Evolutionary conservation across 2,329 filamentous ascomycete species (phyloP).

Genomic region (Trichoderma sp.): DNA sequence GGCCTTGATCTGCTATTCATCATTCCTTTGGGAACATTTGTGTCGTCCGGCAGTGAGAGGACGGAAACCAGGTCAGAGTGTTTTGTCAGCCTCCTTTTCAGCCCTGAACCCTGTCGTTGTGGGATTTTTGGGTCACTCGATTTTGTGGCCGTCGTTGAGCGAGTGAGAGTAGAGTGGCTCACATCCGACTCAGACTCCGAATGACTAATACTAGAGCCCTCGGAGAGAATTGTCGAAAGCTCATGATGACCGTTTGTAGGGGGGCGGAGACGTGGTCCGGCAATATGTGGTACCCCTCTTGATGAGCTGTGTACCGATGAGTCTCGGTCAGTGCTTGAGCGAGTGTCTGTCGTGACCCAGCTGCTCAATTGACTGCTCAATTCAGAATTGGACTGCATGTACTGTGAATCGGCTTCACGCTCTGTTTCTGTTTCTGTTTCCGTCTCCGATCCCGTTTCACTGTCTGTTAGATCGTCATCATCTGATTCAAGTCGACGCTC

Average conservation of each 20-base stretch:
- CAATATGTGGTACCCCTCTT: conserved; percentile 29
- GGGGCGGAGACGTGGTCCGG: conserved; percentile 39
- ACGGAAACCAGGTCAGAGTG: conserved; percentile 94
- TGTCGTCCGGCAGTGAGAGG: conserved; percentile 67
- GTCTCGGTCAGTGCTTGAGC: conserved; percentile 20
- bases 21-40: conserved; percentile 54
- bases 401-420: conserved; percentile 17
- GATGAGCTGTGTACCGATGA: conserved; percentile 24
- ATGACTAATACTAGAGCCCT: conserved; percentile 43
- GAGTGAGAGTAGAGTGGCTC: conserved; percentile 50
- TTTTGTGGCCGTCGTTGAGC: conserved; percentile 49
- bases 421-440: neutral
- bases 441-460: neutral
- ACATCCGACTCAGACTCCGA: conserved; percentile 51
- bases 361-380: conserved; percentile 19
- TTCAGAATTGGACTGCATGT: conserved; percentile 19
- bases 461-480: conserved; percentile 23
- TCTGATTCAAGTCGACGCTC: conserved; percentile 34
- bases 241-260: conserved; percentile 56
- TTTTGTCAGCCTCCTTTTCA: conserved; percentile 78
- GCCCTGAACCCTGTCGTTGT: conserved; percentile 47
- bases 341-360: conserved; percentile 13
- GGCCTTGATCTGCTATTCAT: conserved; percentile 72
- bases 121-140: conserved; percentile 22
- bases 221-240: conserved; percentile 57